Base-by-base conservation (phyloP, 306 rosid genomes). In the Cotoneaster glaucophyllus region DNA sequence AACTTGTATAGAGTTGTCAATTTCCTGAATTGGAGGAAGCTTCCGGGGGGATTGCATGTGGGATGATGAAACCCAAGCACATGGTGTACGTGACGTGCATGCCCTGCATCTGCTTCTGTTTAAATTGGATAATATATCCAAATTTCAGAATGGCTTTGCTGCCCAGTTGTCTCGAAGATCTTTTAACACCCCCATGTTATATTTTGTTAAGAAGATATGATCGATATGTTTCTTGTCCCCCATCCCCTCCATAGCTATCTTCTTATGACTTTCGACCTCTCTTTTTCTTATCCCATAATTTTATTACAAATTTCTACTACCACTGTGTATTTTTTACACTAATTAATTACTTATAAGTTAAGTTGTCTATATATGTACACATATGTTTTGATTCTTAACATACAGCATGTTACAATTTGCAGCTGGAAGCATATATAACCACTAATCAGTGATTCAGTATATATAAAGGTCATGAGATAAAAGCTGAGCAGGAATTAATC, bases 111-210 rank as follows among this genome's bases (percentile, higher is more conserved):
- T 34, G 45, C 45, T 9, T 63, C 69, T 34, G 22, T 65, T 10
- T 65, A 21, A 31, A 6, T 65, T 65, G 41, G 69, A 86, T 84
- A 85, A 81, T 86, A 74, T 86, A 79, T 78, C 19, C 54, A 48
- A 48, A 48, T 29, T 68, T 44, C 10, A 70, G 19, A 68, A 82
- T 74, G 82, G 90, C 67, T 79, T 84, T 83, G 82, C 75, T 88
- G 85, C 86, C 83, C 21, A 61, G 21, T 61, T 61, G 66, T 61
- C 66, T 61, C 66, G 37, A 61, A 28, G 37, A 61, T 80, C 72
- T 80, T 86, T 74, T 73, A 71, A 88, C 85, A 88, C 85, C 85
- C 84, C 85, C 96, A 88, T 86, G 91, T 92, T 87, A 81, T 81
- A 48, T 48, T 48, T 69, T 82, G 71, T 76, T 76, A 58, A 69